Base-by-base conservation (phyloP, 805 yeast genomes). In the Jamesozyma jinghongensis region DNA sequence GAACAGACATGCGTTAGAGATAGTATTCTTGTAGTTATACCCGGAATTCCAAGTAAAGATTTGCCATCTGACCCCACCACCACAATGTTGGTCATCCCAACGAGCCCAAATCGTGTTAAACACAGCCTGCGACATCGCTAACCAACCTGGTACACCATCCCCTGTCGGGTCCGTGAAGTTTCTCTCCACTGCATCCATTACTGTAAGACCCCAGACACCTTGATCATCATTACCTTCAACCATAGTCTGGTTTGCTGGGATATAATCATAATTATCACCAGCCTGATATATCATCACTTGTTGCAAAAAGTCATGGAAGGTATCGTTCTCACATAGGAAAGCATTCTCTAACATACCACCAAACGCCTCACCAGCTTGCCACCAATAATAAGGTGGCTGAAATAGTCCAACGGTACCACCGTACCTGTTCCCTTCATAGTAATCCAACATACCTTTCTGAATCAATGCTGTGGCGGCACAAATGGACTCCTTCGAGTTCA, bases 291-390 rank as follows among this genome's bases (percentile, higher is more conserved):
- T 27, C 17, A 68, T 37, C 13, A 92, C 86, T 11, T 70, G 66
- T 52, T 73, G 73, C 43, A 86, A 67, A 14, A 74, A 41, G 2
- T 68, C 66, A 40, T 74, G 77, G 52, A 71, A 82, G 1, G 87
- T 74, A 46, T 71, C 72, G 62, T 88, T 80, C 36, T 77, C 68
- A 61, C 90, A 81, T 52, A 76, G 73, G 51, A 65, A 77, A 68
- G 84, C 73, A 56, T 79, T 83, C 60, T 86, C 95, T 30, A 90
- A 57, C 66, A 84, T 59, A 2, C 70, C 65, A 12, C 74, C 74
- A 61, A 68, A 80, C 0, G 87, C 87, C 50, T 85, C 90, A 52
- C 94, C 95, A 31, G 88, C 86, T 61, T 82, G 79, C 94, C 94
- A 85, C 87, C 92, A 87, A 63, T 79, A 80, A 58, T 83, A 83